A percentile compares a stretch with the other conserved stretches of the same genome.
Evolutionary conservation across 1,284 basidiomycete species (phyloP).

Genomic region (Neonothopanus nambi): DNA sequence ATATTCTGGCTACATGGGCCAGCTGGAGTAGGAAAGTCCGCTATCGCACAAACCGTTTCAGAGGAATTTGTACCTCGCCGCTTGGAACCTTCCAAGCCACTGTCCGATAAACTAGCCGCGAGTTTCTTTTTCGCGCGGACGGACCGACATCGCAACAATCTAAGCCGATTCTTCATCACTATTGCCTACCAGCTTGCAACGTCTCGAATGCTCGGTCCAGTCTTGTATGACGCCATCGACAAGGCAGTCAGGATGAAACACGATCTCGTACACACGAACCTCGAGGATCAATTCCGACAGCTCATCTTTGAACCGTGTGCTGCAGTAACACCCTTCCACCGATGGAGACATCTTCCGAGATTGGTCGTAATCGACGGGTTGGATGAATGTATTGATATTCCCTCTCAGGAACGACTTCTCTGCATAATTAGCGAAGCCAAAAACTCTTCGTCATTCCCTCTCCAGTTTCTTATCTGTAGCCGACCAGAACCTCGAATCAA

Average conservation of each 20-base stretch:
- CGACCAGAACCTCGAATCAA: too few species aligned
- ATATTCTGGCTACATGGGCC: too few species aligned
- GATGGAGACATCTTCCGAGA: too few species aligned
- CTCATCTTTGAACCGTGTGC: conserved; percentile 7
- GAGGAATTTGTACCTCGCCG: too few species aligned
- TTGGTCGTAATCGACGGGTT: conserved; percentile 28
- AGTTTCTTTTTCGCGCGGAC: too few species aligned
- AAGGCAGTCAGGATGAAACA: too few species aligned
- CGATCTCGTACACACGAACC: background rate
- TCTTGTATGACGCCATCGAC: background rate
- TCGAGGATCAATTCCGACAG: conserved; percentile 9
- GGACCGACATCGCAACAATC: background rate
- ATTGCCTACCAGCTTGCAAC: conserved; percentile 7
- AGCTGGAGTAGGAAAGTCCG: too few species aligned
- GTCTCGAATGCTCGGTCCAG: background rate
- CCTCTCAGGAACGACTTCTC: conserved; percentile 27
- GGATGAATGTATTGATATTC: conserved; percentile 26
- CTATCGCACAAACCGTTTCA: too few species aligned
- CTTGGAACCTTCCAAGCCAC: too few species aligned
- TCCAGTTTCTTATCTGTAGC: conserved; percentile 30
- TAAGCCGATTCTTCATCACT: background rate
- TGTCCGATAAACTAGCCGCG: too few species aligned
- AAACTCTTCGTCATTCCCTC: conserved; percentile 17
- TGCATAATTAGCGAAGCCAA: conserved; percentile 25
- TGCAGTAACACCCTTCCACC: background rate